Percentiles rank a stretch among this genome's conserved stretches.
Conservation (phyloP, 768 basidiomycete genomes). For the Cystobasidium ongulense region DNA sequence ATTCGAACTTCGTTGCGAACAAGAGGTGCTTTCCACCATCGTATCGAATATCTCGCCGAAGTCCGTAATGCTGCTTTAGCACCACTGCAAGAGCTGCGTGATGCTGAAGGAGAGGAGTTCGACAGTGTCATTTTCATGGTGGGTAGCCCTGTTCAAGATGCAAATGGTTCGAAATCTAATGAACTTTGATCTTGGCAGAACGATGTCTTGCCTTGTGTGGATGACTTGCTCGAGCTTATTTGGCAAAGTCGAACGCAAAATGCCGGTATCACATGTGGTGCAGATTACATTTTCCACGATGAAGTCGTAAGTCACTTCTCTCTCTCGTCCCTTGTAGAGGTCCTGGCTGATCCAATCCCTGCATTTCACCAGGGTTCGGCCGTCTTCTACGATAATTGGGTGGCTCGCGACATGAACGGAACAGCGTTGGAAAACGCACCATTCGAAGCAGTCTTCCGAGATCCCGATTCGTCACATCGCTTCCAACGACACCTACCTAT, state of each 20-base stretch:
- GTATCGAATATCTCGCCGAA: constrained; percentile 99
- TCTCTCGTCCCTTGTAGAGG: no score
- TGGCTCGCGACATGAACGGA: constrained; percentile 95
- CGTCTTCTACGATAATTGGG: constrained; percentile 60
- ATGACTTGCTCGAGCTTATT: constrained; percentile 94
- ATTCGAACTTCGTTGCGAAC: constrained; percentile 89
- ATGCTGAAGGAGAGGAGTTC: constrained; percentile 84
- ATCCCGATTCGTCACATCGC: constrained; percentile 61
- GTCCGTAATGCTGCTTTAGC: constrained; percentile 97
- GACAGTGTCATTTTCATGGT: constrained; percentile 77
- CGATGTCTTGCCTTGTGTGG: constrained; percentile 94
- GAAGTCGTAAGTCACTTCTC: constrained; percentile 59
- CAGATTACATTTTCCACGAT: constrained; percentile 98
- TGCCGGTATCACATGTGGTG: constrained; percentile 94
- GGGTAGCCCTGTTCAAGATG: background rate
- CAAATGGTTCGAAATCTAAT: background rate
- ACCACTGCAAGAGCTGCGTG: constrained; percentile 85
- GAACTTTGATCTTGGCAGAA: constrained; percentile 48
- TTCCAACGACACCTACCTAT: constrained; percentile 89
- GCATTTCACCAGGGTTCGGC: constrained; percentile 10
- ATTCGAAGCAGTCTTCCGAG: constrained; percentile 88
- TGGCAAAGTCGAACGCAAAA: constrained; percentile 89
- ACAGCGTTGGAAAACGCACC: constrained; percentile 97
- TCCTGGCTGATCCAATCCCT: no score
- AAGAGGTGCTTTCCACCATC: constrained; percentile 93